These are phyloP conservation scores for Fraxinus sp. DNA, from an alignment of 305 asterid species.

Conservation along the genomic window DNA sequence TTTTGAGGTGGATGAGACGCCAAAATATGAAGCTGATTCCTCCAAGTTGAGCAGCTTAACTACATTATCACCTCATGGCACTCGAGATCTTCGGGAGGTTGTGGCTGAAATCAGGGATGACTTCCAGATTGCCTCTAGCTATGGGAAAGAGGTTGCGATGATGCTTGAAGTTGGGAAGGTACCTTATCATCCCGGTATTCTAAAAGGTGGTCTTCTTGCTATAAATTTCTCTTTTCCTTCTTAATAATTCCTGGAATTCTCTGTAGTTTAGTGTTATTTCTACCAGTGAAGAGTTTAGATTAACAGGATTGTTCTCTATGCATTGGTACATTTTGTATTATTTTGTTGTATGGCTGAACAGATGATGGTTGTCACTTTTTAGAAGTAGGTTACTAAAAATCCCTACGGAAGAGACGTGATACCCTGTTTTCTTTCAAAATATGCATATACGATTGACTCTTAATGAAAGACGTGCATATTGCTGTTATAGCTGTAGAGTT, in stretches of 20 bases:
- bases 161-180: slow-evolving; percentile 94
- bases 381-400: not conserved
- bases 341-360: slow-evolving; percentile 7
- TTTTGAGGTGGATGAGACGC: slow-evolving; percentile 71
- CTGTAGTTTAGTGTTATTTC: not conserved
- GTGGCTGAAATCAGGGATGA: slow-evolving; percentile 93
- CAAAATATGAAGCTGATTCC: slow-evolving; percentile 66
- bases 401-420: not conserved
- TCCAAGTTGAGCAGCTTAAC: slow-evolving; percentile 62
- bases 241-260: slow-evolving; percentile 1
- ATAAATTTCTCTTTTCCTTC: slow-evolving; percentile 1
- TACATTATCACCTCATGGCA: slow-evolving; percentile 65
- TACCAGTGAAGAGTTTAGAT: not conserved
- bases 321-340: not conserved
- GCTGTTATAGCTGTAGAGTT: slow-evolving; percentile 1
- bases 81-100: slow-evolving; percentile 76
- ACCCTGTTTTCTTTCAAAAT: not conserved
- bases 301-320: not conserved
- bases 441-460: not conserved
- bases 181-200: slow-evolving; percentile 76
- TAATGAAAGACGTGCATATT: not conserved
- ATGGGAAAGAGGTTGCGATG: slow-evolving; percentile 85
- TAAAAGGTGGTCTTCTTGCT: slow-evolving; percentile 57
- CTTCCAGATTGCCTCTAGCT: slow-evolving; percentile 73
- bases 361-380: slow-evolving; percentile 6